phyloP scores from a whole-genome alignment of 441 rosid species.

The Mallotus japonicus region DNA sequence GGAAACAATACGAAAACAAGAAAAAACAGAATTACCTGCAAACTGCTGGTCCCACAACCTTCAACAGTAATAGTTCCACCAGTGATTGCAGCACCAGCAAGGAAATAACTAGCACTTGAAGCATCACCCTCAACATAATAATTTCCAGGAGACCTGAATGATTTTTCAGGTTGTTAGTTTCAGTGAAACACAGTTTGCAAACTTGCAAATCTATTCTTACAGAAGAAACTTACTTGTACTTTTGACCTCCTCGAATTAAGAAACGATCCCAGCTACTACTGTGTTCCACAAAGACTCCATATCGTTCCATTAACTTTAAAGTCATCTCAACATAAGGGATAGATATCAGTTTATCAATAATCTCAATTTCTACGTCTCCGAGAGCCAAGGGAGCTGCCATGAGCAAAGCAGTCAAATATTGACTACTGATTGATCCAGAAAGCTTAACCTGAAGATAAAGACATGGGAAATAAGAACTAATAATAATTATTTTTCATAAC shows the following conservation, averaged over 20 bases:
- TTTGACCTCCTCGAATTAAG: constrained; percentile 78
- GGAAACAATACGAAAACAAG: neutral
- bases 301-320: constrained; percentile 86
- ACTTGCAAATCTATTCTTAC: constrained; percentile 7
- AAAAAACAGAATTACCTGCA: constrained; percentile 55
- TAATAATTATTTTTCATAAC: neutral
- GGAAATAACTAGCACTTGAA: constrained; percentile 98
- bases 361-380: constrained; percentile 90
- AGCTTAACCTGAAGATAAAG: constrained; percentile 73
- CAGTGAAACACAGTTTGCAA: constrained; percentile 5
- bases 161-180: constrained; percentile 22
- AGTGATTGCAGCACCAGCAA: constrained; percentile 95
- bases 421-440: constrained; percentile 93
- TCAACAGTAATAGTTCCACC: constrained; percentile 95
- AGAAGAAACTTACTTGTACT: constrained; percentile 64
- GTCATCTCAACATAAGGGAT: constrained; percentile 98
- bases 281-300: constrained; percentile 71
- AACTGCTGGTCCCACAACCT: constrained; percentile 92
- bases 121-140: constrained; percentile 98
- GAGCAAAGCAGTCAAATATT: constrained; percentile 92
- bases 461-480: constrained; percentile 12
- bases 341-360: constrained; percentile 80
- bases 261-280: constrained; percentile 82
- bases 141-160: constrained; percentile 80
- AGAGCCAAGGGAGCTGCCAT: constrained; percentile 95